Conservation (phyloP, 2,329 filamentous ascomycete genomes). For the Didymella segeticola region DNA sequence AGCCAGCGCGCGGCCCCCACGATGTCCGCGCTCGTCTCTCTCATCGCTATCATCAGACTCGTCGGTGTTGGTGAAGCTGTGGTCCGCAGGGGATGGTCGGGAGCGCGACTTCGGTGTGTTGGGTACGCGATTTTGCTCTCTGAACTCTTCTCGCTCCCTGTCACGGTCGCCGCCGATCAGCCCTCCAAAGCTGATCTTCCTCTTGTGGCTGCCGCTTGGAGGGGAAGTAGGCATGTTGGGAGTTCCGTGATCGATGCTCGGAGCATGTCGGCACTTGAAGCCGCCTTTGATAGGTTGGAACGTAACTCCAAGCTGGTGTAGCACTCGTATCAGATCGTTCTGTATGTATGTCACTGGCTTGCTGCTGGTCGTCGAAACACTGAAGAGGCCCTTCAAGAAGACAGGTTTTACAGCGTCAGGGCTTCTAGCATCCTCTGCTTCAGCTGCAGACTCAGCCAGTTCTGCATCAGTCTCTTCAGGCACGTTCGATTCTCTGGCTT, state of each 20-base stretch:
- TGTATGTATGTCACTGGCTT: conserved; percentile 88
- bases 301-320: conserved; percentile 87
- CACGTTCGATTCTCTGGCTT: conserved; percentile 75
- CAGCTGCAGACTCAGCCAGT: conserved; percentile 60
- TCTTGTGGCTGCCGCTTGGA: conserved; percentile 62
- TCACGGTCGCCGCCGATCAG: conserved; percentile 62
- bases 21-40: conserved; percentile 54
- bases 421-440: conserved; percentile 62
- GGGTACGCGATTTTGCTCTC: conserved; percentile 64
- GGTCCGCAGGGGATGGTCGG: conserved; percentile 62
- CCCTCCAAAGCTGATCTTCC: conserved; percentile 85
- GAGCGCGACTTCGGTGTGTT: conserved; percentile 57
- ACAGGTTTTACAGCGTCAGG: conserved; percentile 90
- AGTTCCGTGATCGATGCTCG: conserved; percentile 84
- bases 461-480: conserved; percentile 92
- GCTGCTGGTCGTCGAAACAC: conserved; percentile 93
- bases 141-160: conserved; percentile 74
- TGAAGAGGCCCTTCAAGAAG: conserved; percentile 95
- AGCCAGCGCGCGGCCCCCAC: conserved; percentile 49
- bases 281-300: conserved; percentile 92
- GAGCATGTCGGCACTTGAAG: conserved; percentile 85
- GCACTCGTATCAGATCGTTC: conserved; percentile 85
- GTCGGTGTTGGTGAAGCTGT: conserved; percentile 86
- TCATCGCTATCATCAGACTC: conserved; percentile 75
- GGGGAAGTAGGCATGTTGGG: conserved; percentile 60